A percentile compares a stretch with the other conserved stretches of the same genome.
Evolutionary conservation across 2,329 filamentous ascomycete genomes (phyloP).

Genomic region (Xylariaceae sp.): DNA sequence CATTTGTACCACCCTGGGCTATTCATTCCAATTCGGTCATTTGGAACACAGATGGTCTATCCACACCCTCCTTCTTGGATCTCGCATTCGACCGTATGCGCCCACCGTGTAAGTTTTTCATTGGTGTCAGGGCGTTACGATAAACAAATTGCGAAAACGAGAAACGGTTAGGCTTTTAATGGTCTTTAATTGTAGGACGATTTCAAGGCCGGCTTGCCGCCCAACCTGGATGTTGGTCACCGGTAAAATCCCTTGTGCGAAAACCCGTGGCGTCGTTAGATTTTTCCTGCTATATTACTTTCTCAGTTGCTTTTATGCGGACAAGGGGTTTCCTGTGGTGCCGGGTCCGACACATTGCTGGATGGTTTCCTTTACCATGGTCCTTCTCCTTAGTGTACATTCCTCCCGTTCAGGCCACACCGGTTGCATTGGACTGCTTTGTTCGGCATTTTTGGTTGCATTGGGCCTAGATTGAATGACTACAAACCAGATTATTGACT

Average conservation of each 20-base stretch:
- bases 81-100: slow-evolving; percentile 11
- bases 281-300: slow-evolving; percentile 3
- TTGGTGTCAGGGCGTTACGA: slow-evolving; percentile 17
- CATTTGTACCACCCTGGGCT: slow-evolving; percentile 13
- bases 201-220: neutral
- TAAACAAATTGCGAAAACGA: slow-evolving; percentile 8
- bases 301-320: neutral
- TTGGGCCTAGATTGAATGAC: slow-evolving; percentile 20
- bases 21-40: slow-evolving; percentile 4
- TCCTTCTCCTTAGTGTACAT: slow-evolving; percentile 12
- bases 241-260: neutral
- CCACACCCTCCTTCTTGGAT: slow-evolving; percentile 13
- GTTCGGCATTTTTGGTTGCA: slow-evolving; percentile 16
- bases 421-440: slow-evolving; percentile 1
- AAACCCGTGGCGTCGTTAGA: slow-evolving; percentile 5
- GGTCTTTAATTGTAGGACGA: neutral
- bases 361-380: slow-evolving; percentile 2
- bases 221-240: slow-evolving; percentile 2
- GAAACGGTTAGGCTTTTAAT: slow-evolving; percentile 21
- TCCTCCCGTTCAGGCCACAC: slow-evolving; percentile 2
- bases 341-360: neutral
- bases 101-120: slow-evolving; percentile 21
- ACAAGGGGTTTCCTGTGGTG: neutral
- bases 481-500: slow-evolving; percentile 7
- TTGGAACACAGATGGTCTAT: neutral